Percentiles rank a stretch among this genome's conserved stretches.
phyloP scores from a whole-genome alignment of 2,329 filamentous ascomycete genomes.

The Colletotrichum sidae region DNA sequence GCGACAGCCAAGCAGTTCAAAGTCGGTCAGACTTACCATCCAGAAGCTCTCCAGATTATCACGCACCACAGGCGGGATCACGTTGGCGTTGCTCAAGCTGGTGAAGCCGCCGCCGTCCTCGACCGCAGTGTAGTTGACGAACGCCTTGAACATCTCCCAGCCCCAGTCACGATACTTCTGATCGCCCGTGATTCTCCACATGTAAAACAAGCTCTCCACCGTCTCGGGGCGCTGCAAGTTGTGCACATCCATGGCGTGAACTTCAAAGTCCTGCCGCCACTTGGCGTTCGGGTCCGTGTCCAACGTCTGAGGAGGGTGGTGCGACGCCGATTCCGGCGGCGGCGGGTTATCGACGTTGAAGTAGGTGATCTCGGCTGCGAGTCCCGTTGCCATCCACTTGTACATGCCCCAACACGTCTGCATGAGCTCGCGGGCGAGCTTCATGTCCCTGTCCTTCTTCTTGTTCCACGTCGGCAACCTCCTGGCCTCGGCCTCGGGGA shows the following conservation, averaged over 20 bases:
- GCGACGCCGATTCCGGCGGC: slow-evolving; percentile 65
- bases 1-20: neutral
- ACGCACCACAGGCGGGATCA: slow-evolving; percentile 73
- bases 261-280: slow-evolving; percentile 83
- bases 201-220: slow-evolving; percentile 95
- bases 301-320: slow-evolving; percentile 62
- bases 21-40: slow-evolving; percentile 72
- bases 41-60: slow-evolving; percentile 99
- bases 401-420: slow-evolving; percentile 99
- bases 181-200: slow-evolving; percentile 98
- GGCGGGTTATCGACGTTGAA: slow-evolving; percentile 82
- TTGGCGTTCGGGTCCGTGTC: slow-evolving; percentile 64
- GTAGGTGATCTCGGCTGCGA: slow-evolving; percentile 95
- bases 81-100: slow-evolving; percentile 80
- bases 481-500: slow-evolving; percentile 79
- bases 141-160: slow-evolving; percentile 97
- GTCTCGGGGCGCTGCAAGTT: slow-evolving; percentile 97
- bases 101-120: slow-evolving; percentile 84
- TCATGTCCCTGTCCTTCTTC: slow-evolving; percentile 87
- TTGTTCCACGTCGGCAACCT: slow-evolving; percentile 79
- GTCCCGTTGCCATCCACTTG: slow-evolving; percentile 85
- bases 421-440: slow-evolving; percentile 88
- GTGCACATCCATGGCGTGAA: slow-evolving; percentile 86
- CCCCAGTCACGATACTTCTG: slow-evolving; percentile 93
- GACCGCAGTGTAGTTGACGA: slow-evolving; percentile 86